phyloP scores from a whole-genome alignment of 2,329 filamentous ascomycete genomes.

The Pseudopithomyces maydicus region DNA sequence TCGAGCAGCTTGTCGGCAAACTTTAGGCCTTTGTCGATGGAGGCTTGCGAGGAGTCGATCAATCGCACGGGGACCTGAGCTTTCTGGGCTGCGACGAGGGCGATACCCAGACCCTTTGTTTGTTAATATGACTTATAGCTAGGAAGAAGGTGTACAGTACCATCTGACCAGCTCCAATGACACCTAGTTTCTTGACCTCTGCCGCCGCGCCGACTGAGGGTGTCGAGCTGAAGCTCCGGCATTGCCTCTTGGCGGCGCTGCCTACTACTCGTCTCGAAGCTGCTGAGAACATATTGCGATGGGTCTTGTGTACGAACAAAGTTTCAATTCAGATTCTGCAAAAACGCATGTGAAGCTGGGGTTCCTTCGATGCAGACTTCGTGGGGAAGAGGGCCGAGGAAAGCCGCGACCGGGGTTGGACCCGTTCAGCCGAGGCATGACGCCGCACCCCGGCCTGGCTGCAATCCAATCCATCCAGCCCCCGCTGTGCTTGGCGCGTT shows the following conservation, averaged over 20 bases:
- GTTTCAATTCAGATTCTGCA: neutral
- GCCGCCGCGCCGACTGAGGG: constrained; percentile 62
- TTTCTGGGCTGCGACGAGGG: constrained; percentile 85
- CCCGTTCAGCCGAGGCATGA: no score
- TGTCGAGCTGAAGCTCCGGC: constrained; percentile 70
- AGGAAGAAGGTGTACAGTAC: constrained; percentile 55
- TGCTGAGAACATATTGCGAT: constrained; percentile 35
- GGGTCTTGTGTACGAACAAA: neutral
- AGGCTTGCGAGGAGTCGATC: constrained; percentile 81
- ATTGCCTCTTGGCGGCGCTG: constrained; percentile 34
- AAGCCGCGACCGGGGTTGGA: constrained; percentile 31
- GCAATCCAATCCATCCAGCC: neutral
- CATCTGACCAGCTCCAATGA: constrained; percentile 96
- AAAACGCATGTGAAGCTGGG: constrained; percentile 24
- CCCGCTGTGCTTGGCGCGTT: constrained; percentile 26
- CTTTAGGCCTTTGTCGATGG: constrained; percentile 84
- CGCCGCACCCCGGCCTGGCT: no score
- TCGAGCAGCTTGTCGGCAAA: constrained; percentile 94
- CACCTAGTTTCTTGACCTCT: constrained; percentile 85
- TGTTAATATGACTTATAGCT: constrained; percentile 22
- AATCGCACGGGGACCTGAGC: constrained; percentile 84
- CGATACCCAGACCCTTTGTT: constrained; percentile 85
- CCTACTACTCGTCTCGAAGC: constrained; percentile 35
- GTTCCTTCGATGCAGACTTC: constrained; percentile 1
- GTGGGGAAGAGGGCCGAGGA: constrained; percentile 22